A percentile compares a stretch with the other conserved stretches of the same genome.
phyloP scores from a whole-genome alignment of 352 stramenopile species.

The Phytophthora pistaciae region DNA sequence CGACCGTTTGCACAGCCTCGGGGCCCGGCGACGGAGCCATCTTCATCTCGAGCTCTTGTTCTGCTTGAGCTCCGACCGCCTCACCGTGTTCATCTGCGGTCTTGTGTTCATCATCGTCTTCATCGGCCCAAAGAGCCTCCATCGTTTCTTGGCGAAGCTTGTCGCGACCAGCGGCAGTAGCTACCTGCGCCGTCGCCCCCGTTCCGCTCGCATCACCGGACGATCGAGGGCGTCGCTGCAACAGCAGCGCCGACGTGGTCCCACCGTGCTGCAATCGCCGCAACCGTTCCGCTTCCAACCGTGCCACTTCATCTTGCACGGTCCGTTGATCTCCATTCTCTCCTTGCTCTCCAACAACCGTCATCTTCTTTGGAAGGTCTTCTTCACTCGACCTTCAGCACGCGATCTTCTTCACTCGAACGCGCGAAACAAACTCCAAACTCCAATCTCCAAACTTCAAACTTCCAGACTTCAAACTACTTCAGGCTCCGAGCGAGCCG shows the following conservation, averaged over 20 bases:
- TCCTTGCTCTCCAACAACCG: not conserved
- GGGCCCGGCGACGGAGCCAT: too few species aligned
- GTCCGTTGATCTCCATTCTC: not conserved
- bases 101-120: not conserved
- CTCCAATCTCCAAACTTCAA: too few species aligned
- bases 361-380: not conserved
- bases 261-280: not conserved
- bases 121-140: not conserved
- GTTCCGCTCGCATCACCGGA: not conserved
- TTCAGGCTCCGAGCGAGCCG: not conserved
- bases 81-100: not conserved
- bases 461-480: not conserved
- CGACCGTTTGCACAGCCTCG: too few species aligned
- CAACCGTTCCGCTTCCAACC: not conserved
- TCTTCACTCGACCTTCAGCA: not conserved
- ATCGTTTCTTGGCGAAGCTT: not conserved
- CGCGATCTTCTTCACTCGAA: not conserved
- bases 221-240: not conserved
- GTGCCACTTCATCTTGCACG: not conserved
- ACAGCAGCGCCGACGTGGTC: not conserved
- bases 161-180: not conserved
- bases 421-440: too few species aligned
- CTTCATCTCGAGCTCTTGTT: not conserved
- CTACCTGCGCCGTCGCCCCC: not conserved
- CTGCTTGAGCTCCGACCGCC: not conserved